phyloP scores from a whole-genome alignment of 2,329 filamentous ascomycete species.

The Aspergillus sp. region DNA sequence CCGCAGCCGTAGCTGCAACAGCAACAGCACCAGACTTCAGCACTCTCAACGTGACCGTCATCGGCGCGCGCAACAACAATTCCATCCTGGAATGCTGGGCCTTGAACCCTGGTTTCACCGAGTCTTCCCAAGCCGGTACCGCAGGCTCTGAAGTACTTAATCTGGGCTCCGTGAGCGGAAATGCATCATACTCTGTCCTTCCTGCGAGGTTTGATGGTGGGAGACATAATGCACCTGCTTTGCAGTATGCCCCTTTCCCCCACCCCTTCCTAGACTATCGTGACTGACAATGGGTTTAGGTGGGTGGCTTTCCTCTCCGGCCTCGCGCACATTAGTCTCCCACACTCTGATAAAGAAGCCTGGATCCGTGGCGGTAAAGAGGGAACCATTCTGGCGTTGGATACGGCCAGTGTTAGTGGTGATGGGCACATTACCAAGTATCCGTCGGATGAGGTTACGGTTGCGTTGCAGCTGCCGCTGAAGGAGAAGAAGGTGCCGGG shows the following conservation, averaged over 20 bases:
- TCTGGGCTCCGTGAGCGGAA: conserved; percentile 26
- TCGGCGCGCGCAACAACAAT: conserved; percentile 29
- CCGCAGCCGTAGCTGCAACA: conserved; percentile 1
- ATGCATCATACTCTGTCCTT: conserved; percentile 32
- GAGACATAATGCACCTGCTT: conserved; percentile 36
- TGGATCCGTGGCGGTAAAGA: conserved; percentile 36
- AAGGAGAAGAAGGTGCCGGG: conserved; percentile 26
- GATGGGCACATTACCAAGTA: conserved; percentile 40
- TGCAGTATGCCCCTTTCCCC: conserved; percentile 30
- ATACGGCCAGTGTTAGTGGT: conserved; percentile 35
- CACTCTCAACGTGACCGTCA: conserved; percentile 39
- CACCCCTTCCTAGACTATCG: background rate
- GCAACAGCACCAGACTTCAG: conserved; percentile 5
- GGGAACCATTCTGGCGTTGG: conserved; percentile 38
- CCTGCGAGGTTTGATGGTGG: conserved; percentile 35
- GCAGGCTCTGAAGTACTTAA: conserved; percentile 23
- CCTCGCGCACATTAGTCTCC: conserved; percentile 37
- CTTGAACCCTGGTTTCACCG: conserved; percentile 30
- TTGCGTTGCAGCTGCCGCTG: conserved; percentile 34
- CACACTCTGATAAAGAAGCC: conserved; percentile 31
- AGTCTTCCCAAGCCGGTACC: conserved; percentile 26
- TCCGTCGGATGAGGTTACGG: conserved; percentile 32
- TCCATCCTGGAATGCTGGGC: conserved; percentile 45
- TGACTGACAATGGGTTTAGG: conserved; percentile 7
- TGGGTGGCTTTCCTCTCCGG: conserved; percentile 37